Base-by-base conservation (phyloP, 257 asterid species). In the Thymus mandschuricus region DNA sequence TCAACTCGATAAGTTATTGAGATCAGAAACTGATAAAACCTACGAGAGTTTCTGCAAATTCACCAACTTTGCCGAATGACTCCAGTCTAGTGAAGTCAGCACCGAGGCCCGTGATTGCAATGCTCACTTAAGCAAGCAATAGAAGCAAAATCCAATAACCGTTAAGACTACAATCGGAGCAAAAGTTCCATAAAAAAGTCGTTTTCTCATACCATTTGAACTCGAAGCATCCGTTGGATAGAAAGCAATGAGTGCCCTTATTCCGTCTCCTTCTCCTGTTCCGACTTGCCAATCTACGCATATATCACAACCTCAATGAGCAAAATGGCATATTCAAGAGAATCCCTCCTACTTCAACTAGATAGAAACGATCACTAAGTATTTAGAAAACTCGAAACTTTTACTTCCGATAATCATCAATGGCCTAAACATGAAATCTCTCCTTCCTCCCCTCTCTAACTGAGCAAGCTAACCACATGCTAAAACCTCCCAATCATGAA, bases 61-160 rank as follows among this genome's bases (percentile, higher is more conserved):
- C 97, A 72, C 87, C 99, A n/a, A 94, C 97, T 86, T 91, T 94
- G 44, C 99, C 99, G 51, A 94, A 94, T 60, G 99, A 94, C 86
- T 88, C 99, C 87, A 94, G 55, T 81, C 85, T 86, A 63, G 99
- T 94, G 85, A 85, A 94, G 81, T 94, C 99, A 75, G 99, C 91
- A 65, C 99, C 99, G 49, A 94, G 96, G 74, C 88, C 82, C 33
- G 97, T 80, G 81, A 94, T 94, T 51, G 76, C 85, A 68, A 94
- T 3, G 92, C 95, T 94, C 76, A 94, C 99, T 94, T 85, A 66
- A 81, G 84, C 73, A 80, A 86, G 70, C 46, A 72, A 27, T 2
- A 54, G 61, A 63, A 46, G 69, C 41, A 66, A 65, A 21, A 72
- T 70, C 70, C 35, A 69, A 41, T 52, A 65, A 54, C 5, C 58